Evolutionary conservation across 2,329 filamentous ascomycete genomes (phyloP).

Genomic region (Hymenoscyphus fructigenus): DNA sequence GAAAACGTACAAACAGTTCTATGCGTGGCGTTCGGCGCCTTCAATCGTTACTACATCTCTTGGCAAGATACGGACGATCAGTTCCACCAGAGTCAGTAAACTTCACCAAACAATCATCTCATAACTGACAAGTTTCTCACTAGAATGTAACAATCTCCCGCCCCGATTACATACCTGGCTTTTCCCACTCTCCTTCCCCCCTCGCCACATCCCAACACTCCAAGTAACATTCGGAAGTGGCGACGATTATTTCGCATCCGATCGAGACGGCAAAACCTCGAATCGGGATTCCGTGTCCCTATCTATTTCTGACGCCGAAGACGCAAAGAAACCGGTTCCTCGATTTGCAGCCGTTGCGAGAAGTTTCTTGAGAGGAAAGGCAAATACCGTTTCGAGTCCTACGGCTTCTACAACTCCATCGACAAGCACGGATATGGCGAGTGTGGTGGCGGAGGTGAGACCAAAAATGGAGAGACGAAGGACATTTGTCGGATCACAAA

Average conservation of each 20-base stretch:
- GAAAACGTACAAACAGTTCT: slow-evolving; percentile 22
- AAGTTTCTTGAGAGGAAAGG: background rate
- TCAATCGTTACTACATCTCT: slow-evolving; percentile 27
- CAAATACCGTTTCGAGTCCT: slow-evolving; percentile 18
- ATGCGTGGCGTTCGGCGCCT: slow-evolving; percentile 28
- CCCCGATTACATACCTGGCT: slow-evolving; percentile 21
- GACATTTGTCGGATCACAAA: slow-evolving; percentile 17
- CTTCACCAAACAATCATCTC: too few relatives aligned
- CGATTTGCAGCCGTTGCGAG: slow-evolving; percentile 13
- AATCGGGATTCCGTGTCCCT: slow-evolving; percentile 18
- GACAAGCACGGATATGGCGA: background rate
- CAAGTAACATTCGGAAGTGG: slow-evolving; percentile 28
- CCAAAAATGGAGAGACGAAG: slow-evolving; percentile 20
- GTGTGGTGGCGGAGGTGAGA: background rate
- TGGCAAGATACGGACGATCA: slow-evolving; percentile 26
- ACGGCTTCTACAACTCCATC: background rate
- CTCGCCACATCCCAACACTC: slow-evolving; percentile 21
- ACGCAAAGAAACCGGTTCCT: slow-evolving; percentile 13
- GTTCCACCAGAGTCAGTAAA: slow-evolving; percentile 23
- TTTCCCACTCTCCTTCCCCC: slow-evolving; percentile 16
- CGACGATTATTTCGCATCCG: slow-evolving; percentile 29
- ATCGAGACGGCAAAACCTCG: slow-evolving; percentile 23
- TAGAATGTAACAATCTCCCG: slow-evolving; percentile 18
- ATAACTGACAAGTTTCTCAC: background rate
- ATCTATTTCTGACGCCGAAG: background rate